Percentiles rank a stretch among this genome's conserved stretches.
Conservation (phyloP, 306 rosid genomes). For the Glycine tomentella region DNA sequence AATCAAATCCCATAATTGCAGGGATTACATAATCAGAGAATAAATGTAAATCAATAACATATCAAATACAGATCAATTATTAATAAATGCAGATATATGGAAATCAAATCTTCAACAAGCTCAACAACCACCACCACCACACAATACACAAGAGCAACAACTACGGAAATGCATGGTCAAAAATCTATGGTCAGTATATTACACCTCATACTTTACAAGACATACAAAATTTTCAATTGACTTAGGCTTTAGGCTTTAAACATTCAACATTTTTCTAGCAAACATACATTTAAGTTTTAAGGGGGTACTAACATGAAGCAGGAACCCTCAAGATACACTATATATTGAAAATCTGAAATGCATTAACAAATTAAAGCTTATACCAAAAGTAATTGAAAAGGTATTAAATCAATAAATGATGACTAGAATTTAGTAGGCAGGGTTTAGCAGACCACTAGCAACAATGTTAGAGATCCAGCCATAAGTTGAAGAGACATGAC, state of each 20-base stretch:
- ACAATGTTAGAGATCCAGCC: too few species aligned
- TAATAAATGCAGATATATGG: too few species aligned
- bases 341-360: not conserved
- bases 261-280: conserved; percentile 21
- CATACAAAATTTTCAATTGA: conserved; percentile 9
- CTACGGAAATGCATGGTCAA: conserved; percentile 21
- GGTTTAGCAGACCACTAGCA: not conserved
- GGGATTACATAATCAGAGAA: too few species aligned
- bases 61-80: too few species aligned
- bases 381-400: not conserved
- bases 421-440: not conserved
- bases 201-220: conserved; percentile 9
- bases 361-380: conserved; percentile 22
- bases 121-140: not conserved
- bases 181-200: conserved; percentile 1
- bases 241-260: conserved; percentile 19
- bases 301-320: conserved; percentile 23
- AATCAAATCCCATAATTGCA: too few species aligned
- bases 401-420: not conserved
- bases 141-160: not conserved
- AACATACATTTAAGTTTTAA: not conserved
- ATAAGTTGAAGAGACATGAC: conserved; percentile 1
- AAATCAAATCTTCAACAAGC: not conserved
- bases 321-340: conserved; percentile 1
- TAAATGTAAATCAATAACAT: too few species aligned